Conservation (phyloP, 495 filamentous ascomycete genomes). For the Glarea lozoyensis region DNA sequence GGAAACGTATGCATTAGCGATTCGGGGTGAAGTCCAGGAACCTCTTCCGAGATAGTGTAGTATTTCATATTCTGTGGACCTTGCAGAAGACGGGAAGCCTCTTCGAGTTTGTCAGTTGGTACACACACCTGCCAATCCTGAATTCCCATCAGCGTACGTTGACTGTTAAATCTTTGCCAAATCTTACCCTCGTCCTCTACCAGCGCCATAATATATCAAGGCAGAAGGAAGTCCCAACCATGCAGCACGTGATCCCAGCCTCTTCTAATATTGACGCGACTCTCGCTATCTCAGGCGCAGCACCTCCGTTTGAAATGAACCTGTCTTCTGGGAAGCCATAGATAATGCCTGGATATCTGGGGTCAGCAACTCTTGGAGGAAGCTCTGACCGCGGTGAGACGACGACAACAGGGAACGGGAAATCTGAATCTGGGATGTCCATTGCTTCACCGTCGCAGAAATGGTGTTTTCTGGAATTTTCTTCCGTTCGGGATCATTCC, state of each 20-base stretch:
- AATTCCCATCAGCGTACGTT: not conserved
- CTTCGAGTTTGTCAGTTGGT: not conserved
- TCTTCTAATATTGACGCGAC: slow-evolving; percentile 6
- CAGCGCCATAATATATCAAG: slow-evolving; percentile 8
- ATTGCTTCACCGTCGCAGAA: too few species aligned
- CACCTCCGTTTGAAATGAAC: too few species aligned
- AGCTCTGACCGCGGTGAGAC: too few species aligned
- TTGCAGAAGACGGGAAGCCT: not conserved
- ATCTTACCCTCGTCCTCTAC: not conserved
- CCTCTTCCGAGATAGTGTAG: not conserved
- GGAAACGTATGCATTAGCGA: slow-evolving; percentile 11
- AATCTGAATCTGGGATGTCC: too few species aligned
- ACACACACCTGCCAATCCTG: not conserved
- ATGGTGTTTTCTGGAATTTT: too few species aligned
- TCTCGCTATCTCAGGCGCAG: not conserved
- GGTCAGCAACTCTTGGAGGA: too few species aligned
- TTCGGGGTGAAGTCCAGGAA: not conserved
- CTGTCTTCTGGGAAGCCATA: too few species aligned
- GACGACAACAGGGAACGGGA: too few species aligned
- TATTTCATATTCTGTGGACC: not conserved
- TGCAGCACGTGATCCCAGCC: slow-evolving; percentile 7
- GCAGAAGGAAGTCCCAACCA: slow-evolving; percentile 11
- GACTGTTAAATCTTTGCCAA: not conserved
- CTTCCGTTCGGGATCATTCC: too few species aligned
- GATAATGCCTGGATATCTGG: too few species aligned